Base-by-base conservation (phyloP, 2,329 filamentous ascomycete genomes). In the Penicillium brasilianum region DNA sequence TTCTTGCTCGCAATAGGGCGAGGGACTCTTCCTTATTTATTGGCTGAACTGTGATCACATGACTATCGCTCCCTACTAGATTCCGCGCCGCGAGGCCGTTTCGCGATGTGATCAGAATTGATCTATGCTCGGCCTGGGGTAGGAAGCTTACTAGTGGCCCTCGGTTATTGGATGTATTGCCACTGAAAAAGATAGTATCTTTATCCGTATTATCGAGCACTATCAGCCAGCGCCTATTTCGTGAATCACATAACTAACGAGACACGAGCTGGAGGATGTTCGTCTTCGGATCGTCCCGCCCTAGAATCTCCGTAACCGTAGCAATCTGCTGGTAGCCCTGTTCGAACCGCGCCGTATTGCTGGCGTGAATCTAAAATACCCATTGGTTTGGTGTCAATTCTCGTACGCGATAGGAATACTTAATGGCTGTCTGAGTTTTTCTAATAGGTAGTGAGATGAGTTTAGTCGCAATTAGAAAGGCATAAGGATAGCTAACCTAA, bases 361-460 rank as follows among this genome's bases (percentile, higher is more conserved):
- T 74, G 2, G 73, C 73, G 57, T 79, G 66, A 9, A 78, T 66
- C 77, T 73, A 80, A 57, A 78, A 78, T n/a, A 78, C 65, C 64
- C 66, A 75, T 6, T 59, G 71, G 28, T 74, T 36, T 0, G 71
- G 68, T 28, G 59, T 67, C 10, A 37, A 56, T 2, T 74, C 67
- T 61, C 62, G 65, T 18, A 66, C 61, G 52, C 62, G 67, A 62
- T 79, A 72, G 0, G 71, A 67, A 48, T 77, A 78, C 65, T 78
- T 66, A 44, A 79, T 78, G 5, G 76, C 74, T 46, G 71, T 69
- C 67, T 76, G 71, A 25, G 73, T 74, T 60, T 75, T 76, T 53
- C 74, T 76, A 61, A 28, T 3, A 28, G 25, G 25, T 28, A 28
- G 25, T 28, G 25, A 28, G 25, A 28, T n/a, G n/a, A n/a, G n/a